Base-by-base conservation (phyloP, 768 basidiomycete species). In the Goffeauzyma gilvescens region DNA sequence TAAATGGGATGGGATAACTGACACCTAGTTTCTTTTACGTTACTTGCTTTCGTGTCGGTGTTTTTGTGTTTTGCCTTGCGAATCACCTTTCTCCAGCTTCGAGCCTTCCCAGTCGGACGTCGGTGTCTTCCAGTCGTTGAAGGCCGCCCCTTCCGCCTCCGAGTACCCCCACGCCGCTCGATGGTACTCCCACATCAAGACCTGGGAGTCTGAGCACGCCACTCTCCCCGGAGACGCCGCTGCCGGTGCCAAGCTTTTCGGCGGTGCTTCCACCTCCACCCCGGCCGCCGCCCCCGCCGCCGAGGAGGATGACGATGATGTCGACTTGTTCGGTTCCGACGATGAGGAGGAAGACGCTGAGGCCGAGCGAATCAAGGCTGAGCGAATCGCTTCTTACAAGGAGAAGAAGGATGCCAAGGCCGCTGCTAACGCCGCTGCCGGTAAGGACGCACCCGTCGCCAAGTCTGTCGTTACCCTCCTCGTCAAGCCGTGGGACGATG, bases 401-500 rank as follows among this genome's bases (percentile, higher is more conserved):
- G 81, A 71, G 38, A 90, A 83, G 73, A 96, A 96, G 70, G 86
- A 84, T 18, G 70, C 68, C 60, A 95, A 93, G 71, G 68, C 80
- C 27, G 66, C 73, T 38, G 87, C 86, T 58, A 95, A 95, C 74
- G 82, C 57, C 30, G 58, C 62, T 13, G 59, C 62, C 35, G 63
- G 60, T 41, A 63, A 64, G 54, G 56, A 52, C 33, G 54, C 60
- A 33, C 59, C 60, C 45, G 61, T 63, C 37, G 64, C 61, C 46
- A 65, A 95, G 86, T 96, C 93, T 53, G 77, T 98, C 49, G 93
- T 98, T 38, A 98, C 90, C 35, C 69, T 96, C 54, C 90, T 96
- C 54, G 87, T 98, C 50, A 98, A 98, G 69, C 89, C 90, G 30
- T 93, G 87, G 90, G 90, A 96, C 64, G 90, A 96, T 61, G 87